Base-by-base conservation (phyloP, 2,329 filamentous ascomycete species). In the Atkinsonella hypoxylon region DNA sequence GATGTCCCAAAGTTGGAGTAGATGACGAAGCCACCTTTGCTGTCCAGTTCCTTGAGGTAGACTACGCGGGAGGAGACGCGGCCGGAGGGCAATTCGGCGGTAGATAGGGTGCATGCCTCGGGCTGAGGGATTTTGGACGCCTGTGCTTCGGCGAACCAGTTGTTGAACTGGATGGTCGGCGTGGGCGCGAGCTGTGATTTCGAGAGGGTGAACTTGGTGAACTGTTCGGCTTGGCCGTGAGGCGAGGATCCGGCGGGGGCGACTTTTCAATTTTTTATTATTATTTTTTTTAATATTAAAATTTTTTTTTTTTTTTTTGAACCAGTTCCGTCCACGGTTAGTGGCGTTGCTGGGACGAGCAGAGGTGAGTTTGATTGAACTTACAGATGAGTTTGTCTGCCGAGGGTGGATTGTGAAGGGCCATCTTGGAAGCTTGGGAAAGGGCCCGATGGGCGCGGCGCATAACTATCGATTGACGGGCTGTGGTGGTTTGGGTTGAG, bases 1-100 rank as follows among this genome's bases (percentile, higher is more conserved):
- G 82, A 87, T 0, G 87, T 93, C 53, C 81, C 89, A 72, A 90
- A 91, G 68, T 98, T 98, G 62, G 81, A 86, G 75, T 97, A 98
- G 46, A 98, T 76, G 42, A 97, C 89, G 69, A 94, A 98, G 15
- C 90, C 89, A 18, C 66, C 68, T 5, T 67, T 60, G 49, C 74
- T 68, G 67, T 97, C 90, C 22, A 97, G 81, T 73, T 97, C 93
- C 70, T 98, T 98, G 57, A 98, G 77, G 70, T 97, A 98, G 38
- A 98, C 89, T 58, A 89, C 78, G 53, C 93, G 87, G 3, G 87
- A 83, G 45, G 82, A 89, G 18, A 97, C 86, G 45, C 86, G 83
- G 54, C 93, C 93, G 0, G 82, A 86, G 1, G 91, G 91, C 4
- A 97, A 77, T 22, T 77, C 73, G 0, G 90, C 89, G 0, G 93